Evolutionary conservation across 495 filamentous ascomycete genomes (phyloP), one percentile per base, ranked within the genome.

Genomic region (Xylaria nigripes): DNA sequence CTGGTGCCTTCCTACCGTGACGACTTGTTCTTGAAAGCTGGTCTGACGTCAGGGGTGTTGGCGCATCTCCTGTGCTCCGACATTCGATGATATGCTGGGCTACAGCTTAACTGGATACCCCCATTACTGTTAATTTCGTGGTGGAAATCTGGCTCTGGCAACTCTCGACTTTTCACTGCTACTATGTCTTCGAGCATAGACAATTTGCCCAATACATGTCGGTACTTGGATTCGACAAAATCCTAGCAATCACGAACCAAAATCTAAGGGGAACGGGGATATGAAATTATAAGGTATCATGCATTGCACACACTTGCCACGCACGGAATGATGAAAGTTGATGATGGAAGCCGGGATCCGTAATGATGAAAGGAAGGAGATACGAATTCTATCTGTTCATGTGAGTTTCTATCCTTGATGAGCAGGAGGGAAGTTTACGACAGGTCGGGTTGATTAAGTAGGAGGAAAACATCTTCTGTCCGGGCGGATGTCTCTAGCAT

Each of bases 81-180:
- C 43, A 32, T 18, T 55, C 38, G 38, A 44, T 38, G 22, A 36
- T 36, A 21, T 49, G 40, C 53, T 50, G 13, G 24, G 22, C 18
- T 40, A 47, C 61, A 59, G 51, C 44, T 46, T 55, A 42, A 51
- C 55, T 49, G 53, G 53, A 55, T 55, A 55, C 36, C 46, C 53
- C 53, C 25, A 25, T 24, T 49, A 55, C 38, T 48, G 25, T 48
- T 50, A 44, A 45, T 45, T 49, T 52, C 44, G 22, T 56, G 54
- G 63, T 65, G 55, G 62, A 42, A 44, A 52, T 55, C 48, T 54
- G 27, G 42, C 29, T 21, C 41, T 47, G 48, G 40, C 16, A 48
- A 36, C 42, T 48, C 15, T 48, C 43, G 13, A 50, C 25, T n/a
- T 23, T 24, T 45, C 36, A 23, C 25, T 52, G 34, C 51, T 42